Evolutionary conservation across 306 rosid genomes (phyloP).

Genomic region (Cicer chorassanicum): DNA sequence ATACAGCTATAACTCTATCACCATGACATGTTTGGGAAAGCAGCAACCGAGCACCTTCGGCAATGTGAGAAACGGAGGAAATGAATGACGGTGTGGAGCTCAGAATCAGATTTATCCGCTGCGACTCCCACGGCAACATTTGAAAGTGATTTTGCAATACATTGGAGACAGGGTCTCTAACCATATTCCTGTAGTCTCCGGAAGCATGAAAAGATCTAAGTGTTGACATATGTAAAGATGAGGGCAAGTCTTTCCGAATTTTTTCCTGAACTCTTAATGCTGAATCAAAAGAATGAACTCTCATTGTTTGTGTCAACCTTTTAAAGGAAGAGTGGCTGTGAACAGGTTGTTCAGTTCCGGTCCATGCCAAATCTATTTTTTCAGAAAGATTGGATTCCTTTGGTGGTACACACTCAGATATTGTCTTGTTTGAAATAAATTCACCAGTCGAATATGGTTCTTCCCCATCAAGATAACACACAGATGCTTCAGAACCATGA

Average conservation of each 20-base stretch:
- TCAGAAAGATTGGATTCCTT: slow-evolving; percentile 83
- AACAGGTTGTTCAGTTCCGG: slow-evolving; percentile 71
- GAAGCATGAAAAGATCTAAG: slow-evolving; percentile 84
- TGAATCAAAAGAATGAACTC: slow-evolving; percentile 95
- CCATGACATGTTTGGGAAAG: slow-evolving; percentile 69
- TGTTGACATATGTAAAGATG: slow-evolving; percentile 64
- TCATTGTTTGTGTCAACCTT: slow-evolving; percentile 59
- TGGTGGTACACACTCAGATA: slow-evolving; percentile 46
- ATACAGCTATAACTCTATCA: slow-evolving; percentile 83
- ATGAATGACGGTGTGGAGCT: slow-evolving; percentile 69
- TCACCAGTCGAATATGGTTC: slow-evolving; percentile 62
- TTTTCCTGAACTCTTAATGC: slow-evolving; percentile 71
- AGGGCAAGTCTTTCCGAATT: slow-evolving; percentile 59
- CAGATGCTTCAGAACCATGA: slow-evolving; percentile 47
- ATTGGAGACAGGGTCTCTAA: slow-evolving; percentile 78
- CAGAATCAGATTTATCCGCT: slow-evolving; percentile 63
- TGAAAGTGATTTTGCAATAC: slow-evolving; percentile 57
- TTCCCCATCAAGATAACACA: slow-evolving; percentile 45
- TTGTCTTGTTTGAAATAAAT: slow-evolving; percentile 32
- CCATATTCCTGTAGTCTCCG: slow-evolving; percentile 82
- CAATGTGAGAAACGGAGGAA: slow-evolving; percentile 64
- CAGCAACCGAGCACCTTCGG: slow-evolving; percentile 85
- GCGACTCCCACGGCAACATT: slow-evolving; percentile 70
- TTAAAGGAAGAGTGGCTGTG: slow-evolving; percentile 56
- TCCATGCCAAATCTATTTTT: slow-evolving; percentile 95